These are phyloP conservation scores for Biscutella auriculata DNA, from an alignment of 441 rosid species.

Conservation along the genomic window DNA sequence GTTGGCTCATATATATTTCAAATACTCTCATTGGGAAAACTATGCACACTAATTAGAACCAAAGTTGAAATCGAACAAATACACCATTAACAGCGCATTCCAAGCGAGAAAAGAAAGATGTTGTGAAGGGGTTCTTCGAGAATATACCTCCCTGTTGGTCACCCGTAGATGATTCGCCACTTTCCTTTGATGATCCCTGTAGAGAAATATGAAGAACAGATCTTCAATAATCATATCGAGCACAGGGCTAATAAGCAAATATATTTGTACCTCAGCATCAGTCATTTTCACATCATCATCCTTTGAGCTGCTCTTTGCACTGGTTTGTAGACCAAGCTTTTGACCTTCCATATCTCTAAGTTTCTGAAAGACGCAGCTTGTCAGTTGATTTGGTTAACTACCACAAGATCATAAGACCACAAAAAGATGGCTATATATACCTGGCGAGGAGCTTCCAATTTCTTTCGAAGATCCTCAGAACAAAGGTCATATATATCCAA, in stretches of 20 bases:
- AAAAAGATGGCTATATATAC: conserved; percentile 24
- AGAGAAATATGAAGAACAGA: background rate
- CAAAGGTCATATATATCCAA: conserved; percentile 87
- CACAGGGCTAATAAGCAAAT: background rate
- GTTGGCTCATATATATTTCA: background rate
- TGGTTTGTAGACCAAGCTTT: conserved; percentile 69
- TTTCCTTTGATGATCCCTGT: conserved; percentile 55
- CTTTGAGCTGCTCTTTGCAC: conserved; percentile 35
- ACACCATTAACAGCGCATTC: background rate
- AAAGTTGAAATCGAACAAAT: background rate
- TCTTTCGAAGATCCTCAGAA: conserved; percentile 70
- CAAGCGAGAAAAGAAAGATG: background rate
- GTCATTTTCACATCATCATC: conserved; percentile 64
- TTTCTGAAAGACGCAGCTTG: conserved; percentile 28
- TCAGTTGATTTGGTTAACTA: background rate
- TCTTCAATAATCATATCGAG: background rate
- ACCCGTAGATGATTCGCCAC: conserved; percentile 47
- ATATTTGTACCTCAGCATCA: conserved; percentile 30
- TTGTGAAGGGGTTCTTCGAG: background rate
- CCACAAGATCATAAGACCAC: background rate
- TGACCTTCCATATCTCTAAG: conserved; percentile 85
- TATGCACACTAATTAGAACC: background rate
- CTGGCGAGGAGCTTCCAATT: conserved; percentile 82
- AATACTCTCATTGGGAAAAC: background rate
- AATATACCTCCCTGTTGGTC: conserved; percentile 43